Conservation (phyloP, 805 yeast species). For the Zygosaccharomyces kombuchaensis region DNA sequence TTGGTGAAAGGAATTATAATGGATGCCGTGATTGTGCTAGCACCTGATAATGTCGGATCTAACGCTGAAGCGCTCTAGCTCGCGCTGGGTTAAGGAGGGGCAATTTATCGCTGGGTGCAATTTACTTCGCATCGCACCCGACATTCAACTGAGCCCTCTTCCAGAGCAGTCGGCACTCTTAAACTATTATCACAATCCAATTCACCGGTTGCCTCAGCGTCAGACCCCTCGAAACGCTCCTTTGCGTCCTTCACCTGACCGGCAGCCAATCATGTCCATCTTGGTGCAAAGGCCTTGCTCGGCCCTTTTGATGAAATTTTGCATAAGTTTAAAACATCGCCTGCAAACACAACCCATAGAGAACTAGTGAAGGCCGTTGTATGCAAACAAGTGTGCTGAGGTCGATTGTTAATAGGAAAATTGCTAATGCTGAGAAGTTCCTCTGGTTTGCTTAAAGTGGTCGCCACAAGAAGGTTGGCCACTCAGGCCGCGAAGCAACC, state of each 20-base stretch:
- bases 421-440: conserved; percentile 10
- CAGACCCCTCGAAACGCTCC: neutral
- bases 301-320: conserved; percentile 3
- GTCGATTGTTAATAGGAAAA: neutral
- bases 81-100: too few relatives aligned
- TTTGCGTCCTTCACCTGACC: conserved; percentile 4
- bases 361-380: neutral
- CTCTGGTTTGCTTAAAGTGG: conserved; percentile 8
- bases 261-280: conserved; percentile 5
- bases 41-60: too few relatives aligned
- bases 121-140: neutral
- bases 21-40: too few relatives aligned
- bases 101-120: neutral
- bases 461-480: conserved; percentile 14
- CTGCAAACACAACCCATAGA: neutral
- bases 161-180: neutral
- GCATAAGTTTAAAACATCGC: neutral
- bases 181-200: neutral
- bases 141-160: neutral
- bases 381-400: neutral
- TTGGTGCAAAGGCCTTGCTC: conserved; percentile 1
- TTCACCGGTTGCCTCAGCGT: too few relatives aligned
- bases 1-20: too few relatives aligned
- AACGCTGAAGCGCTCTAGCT: too few relatives aligned
- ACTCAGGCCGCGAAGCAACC: conserved; percentile 16